Evolutionary conservation across 2,329 filamentous ascomycete genomes (phyloP), one percentile per base, ranked within the genome.

Genomic region (Pseudogymnoascus verrucosus): DNA sequence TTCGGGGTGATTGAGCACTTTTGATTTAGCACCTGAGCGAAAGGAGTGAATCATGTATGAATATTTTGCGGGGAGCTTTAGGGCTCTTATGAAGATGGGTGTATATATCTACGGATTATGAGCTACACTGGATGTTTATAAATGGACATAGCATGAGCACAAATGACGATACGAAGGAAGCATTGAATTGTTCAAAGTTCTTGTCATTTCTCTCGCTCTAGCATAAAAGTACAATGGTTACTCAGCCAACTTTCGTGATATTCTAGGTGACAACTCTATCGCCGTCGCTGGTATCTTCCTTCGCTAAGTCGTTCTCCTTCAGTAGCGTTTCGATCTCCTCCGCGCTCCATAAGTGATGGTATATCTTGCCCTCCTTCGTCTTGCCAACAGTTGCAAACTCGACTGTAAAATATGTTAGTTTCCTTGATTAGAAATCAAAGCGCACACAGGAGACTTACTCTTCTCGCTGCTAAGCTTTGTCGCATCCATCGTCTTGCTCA

Each of bases 401-500:
- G 75, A 99, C 93, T 97, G 70, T 14, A 67, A 42, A 39, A 16
- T 37, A 63, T 12, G 57, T 74, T 68, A 73, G 68, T 26, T 51
- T 63, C 21, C 51, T 62, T 16, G 19, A 23, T 31, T 8, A 14
- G 7, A 14, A 11, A 47, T 16, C 4, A 39, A 23, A 40, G 31
- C 31, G 14, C 42, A 11, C 28, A 19, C 23, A 8, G 51, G 5
- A 23, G 47, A 82, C 90, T 77, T 80, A 96, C 93, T 96, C 86
- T 99, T 99, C 84, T 99, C 95, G 74, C 92, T 96, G 82, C 92
- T 97, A 74, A 99, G 80, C 83, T 97, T 99, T 63, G 93, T 98
- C 63, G 93, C 96, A 77, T 99, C 95, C 96, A 99, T 99, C 5
- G 95, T 99, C 87, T 99, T 99, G 84, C 95, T 98, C 69, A 99